phyloP scores from a whole-genome alignment of 257 asterid species.

The Leonotis leonurus region DNA sequence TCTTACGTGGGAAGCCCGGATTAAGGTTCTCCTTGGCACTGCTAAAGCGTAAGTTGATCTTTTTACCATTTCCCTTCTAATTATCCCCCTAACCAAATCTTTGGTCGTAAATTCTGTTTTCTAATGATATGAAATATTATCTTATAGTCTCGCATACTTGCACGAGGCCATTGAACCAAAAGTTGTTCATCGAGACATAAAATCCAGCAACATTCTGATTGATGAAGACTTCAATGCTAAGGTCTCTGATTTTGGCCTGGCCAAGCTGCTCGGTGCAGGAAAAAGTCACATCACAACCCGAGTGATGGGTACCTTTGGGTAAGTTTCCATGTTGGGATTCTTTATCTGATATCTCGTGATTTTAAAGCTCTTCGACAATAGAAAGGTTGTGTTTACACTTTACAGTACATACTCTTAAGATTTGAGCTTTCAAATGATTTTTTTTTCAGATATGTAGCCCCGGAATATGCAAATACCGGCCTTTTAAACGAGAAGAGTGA shows the following conservation, averaged over 20 bases:
- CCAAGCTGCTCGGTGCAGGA: constrained; percentile 93
- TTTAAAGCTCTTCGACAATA: neutral
- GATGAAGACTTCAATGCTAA: constrained; percentile 87
- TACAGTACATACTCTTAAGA: neutral
- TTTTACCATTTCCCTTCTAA: neutral
- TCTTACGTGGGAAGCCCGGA: constrained; percentile 96
- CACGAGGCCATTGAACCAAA: constrained; percentile 97
- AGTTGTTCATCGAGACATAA: constrained; percentile 93
- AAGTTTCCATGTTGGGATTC: constrained; percentile 17
- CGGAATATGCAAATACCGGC: constrained; percentile 93
- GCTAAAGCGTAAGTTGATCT: constrained; percentile 80
- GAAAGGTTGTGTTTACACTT: neutral
- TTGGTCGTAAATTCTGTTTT: neutral
- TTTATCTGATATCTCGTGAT: neutral
- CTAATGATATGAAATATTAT: neutral
- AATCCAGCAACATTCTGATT: constrained; percentile 89
- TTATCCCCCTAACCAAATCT: neutral
- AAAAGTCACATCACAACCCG: constrained; percentile 92
- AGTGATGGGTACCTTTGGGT: constrained; percentile 99
- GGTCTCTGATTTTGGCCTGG: constrained; percentile 94
- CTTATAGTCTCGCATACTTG: constrained; percentile 71
- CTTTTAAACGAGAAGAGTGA: constrained; percentile 93
- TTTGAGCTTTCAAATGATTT: neutral
- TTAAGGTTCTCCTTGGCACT: constrained; percentile 90
- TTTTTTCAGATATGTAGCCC: constrained; percentile 88